These are phyloP conservation scores for Fusarium sublunatum DNA, from an alignment of 2,329 filamentous ascomycete species.

Conservation along the genomic window DNA sequence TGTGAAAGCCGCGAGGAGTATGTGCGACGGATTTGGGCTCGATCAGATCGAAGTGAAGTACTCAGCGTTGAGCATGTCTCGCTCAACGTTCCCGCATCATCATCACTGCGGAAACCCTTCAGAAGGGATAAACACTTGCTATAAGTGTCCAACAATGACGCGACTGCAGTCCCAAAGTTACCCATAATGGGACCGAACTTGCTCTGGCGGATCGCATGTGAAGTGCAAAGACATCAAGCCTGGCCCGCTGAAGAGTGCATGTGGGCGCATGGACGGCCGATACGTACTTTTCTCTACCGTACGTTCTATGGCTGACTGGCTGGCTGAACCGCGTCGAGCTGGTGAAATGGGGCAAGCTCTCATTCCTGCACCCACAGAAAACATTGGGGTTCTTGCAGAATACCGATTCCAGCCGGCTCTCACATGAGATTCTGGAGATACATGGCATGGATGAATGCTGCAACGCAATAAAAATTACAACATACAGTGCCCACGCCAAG, in stretches of 20 bases:
- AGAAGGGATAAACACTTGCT: conserved; percentile 58
- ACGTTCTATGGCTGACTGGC: no score
- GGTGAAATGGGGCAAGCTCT: conserved; percentile 12
- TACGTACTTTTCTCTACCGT: conserved; percentile 18
- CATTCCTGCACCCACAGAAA: conserved; percentile 12
- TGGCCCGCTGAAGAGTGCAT: conserved; percentile 29
- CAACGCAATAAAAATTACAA: neutral
- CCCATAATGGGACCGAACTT: conserved; percentile 41
- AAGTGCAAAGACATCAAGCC: conserved; percentile 6
- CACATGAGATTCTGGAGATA: conserved; percentile 10
- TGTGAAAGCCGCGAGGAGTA: conserved; percentile 57
- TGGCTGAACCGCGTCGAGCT: no score
- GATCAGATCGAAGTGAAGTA: conserved; percentile 55
- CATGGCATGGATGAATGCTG: neutral
- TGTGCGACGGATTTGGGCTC: conserved; percentile 54
- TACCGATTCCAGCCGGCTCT: conserved; percentile 18
- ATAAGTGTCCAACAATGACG: conserved; percentile 60
- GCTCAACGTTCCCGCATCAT: conserved; percentile 40
- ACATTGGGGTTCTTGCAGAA: conserved; percentile 6
- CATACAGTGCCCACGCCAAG: conserved; percentile 7
- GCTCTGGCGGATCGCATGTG: conserved; percentile 9
- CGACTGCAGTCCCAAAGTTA: conserved; percentile 58
- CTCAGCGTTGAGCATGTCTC: conserved; percentile 45
- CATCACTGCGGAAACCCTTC: conserved; percentile 48
- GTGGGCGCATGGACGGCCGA: conserved; percentile 32